Evolutionary conservation across 2,329 filamentous ascomycete species (phyloP), one percentile per base, ranked within the genome.

Genomic region (Metarhizium robertsii): DNA sequence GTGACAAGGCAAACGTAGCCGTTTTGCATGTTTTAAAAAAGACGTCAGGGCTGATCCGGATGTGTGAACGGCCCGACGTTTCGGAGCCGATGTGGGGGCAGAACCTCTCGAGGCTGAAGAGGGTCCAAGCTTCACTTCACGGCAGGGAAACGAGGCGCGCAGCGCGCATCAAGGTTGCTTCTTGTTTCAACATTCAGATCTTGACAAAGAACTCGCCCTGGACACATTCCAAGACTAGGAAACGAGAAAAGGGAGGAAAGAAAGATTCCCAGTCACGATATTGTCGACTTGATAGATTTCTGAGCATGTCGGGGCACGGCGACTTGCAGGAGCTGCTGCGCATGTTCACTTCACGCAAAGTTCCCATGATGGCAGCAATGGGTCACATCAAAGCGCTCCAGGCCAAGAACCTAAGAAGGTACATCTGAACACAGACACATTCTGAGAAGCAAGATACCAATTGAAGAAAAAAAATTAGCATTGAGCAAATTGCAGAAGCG

Each of bases 301-400:
- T 42, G 42, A 49, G n/a, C 38, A 83, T 83, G 80, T 74, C 79
- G 7, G 73, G 77, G 1, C 79, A 83, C 59, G 75, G 80, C 57
- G 81, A 85, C 60, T 68, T 85, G 25, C 80, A 85, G 61, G 81
- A 83, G 63, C 75, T 85, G 16, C 72, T 85, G 53, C 80, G 81
- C 50, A 73, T 85, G 54, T 70, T 85, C 61, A 85, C 79, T 3
- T 74, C 76, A 50, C 79, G 80, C 53, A 84, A 81, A 63, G 69
- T 82, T 53, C 72, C 81, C 3, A 81, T 85, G 70, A 73, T 84
- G 67, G 75, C 76, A 53, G 81, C 81, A 30, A 80, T 85, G 75
- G 67, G 71, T 47, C 78, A 83, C 59, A 74, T 84, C 56, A 83
- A 80, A 65, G 73, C 78, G 3, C 71, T 85, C 1, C 82, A 85